phyloP scores from a whole-genome alignment of 371 early-diverging fungal genomes.

The Batkoa obscura region DNA sequence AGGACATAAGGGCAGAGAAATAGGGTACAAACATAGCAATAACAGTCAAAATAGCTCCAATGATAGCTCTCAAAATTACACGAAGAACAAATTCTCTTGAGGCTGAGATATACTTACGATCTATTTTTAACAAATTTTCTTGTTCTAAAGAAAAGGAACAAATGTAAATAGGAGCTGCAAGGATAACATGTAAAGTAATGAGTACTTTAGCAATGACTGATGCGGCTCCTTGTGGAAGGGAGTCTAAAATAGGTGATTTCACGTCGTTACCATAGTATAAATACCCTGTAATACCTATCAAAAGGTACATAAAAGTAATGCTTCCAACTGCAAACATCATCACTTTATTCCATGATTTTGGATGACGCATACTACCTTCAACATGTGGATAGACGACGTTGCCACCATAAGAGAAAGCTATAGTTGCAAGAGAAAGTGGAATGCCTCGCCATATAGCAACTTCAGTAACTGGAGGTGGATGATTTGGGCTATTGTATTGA shows the following conservation, averaged over 20 bases:
- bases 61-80: constrained; percentile 27
- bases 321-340: constrained; percentile 39
- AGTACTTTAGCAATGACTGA: constrained; percentile 54
- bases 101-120: neutral
- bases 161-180: constrained; percentile 56
- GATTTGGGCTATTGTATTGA: neutral
- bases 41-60: constrained; percentile 22
- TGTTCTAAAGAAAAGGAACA: constrained; percentile 60
- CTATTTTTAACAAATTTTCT: constrained; percentile 29
- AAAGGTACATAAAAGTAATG: constrained; percentile 50
- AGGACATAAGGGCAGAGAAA: constrained; percentile 60
- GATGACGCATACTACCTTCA: constrained; percentile 64
- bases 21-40: constrained; percentile 51
- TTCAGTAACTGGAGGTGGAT: neutral
- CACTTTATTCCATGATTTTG: constrained; percentile 48
- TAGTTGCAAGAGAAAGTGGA: constrained; percentile 34
- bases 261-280: constrained; percentile 52
- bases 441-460: constrained; percentile 27
- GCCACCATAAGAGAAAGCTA: constrained; percentile 59
- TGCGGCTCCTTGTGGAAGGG: constrained; percentile 39
- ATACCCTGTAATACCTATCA: constrained; percentile 58
- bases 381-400: constrained; percentile 70
- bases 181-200: constrained; percentile 49
- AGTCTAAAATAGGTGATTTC: constrained; percentile 47
- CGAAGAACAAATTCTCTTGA: constrained; percentile 27